Conservation (phyloP, 2,329 filamentous ascomycete species). For the Trematosphaeria pertusa region DNA sequence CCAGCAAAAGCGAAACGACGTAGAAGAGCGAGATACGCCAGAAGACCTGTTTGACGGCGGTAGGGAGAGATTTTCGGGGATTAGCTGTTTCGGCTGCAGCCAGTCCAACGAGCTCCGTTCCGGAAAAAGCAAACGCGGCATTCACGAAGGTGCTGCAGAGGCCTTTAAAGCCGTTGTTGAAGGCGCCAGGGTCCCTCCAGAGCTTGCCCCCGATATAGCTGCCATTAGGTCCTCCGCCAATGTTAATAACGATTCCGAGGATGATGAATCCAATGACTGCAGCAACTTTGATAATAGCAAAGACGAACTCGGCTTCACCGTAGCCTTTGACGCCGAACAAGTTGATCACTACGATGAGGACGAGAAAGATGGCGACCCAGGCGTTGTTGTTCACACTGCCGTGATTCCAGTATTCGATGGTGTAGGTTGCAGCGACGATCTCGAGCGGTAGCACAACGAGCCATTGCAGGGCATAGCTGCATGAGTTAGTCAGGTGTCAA, state of each 20-base stretch:
- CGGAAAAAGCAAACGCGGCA: slow-evolving; percentile 76
- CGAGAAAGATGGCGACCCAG: slow-evolving; percentile 81
- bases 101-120: slow-evolving; percentile 78
- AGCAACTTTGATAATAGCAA: slow-evolving; percentile 80
- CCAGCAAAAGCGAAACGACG: slow-evolving; percentile 78
- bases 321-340: slow-evolving; percentile 86
- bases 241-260: slow-evolving; percentile 83
- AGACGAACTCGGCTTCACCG: slow-evolving; percentile 85
- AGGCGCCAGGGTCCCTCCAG: slow-evolving; percentile 83
- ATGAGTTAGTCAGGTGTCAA: slow-evolving; percentile 14
- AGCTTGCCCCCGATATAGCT: slow-evolving; percentile 79
- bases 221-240: slow-evolving; percentile 69
- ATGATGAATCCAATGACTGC: slow-evolving; percentile 87
- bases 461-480: slow-evolving; percentile 85
- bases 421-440: slow-evolving; percentile 84
- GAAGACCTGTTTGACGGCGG: slow-evolving; percentile 92
- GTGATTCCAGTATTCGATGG: slow-evolving; percentile 78
- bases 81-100: slow-evolving; percentile 81
- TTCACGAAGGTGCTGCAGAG: slow-evolving; percentile 79
- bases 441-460: slow-evolving; percentile 79
- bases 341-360: slow-evolving; percentile 75
- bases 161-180: slow-evolving; percentile 84
- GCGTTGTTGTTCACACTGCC: slow-evolving; percentile 57
- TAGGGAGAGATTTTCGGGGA: slow-evolving; percentile 83
- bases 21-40: slow-evolving; percentile 90